Conservation (phyloP, 202 grass and related monocot species). For the Elaeis oleifera region DNA sequence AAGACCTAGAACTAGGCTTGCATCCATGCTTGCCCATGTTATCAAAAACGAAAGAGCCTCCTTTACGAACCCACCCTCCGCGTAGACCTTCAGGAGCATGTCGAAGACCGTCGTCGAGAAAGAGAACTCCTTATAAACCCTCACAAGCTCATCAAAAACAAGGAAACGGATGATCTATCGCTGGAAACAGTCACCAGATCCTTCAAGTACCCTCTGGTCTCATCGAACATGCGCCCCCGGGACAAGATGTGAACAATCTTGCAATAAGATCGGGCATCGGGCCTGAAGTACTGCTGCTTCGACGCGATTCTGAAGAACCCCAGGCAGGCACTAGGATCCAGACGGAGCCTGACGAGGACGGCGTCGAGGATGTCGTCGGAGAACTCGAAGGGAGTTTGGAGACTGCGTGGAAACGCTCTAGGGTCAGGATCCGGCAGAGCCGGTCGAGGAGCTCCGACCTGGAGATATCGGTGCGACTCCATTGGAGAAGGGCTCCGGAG, state of each 20-base stretch:
- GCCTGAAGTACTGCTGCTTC: constrained; percentile 26
- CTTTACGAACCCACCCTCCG: constrained; percentile 28
- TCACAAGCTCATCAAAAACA: constrained; percentile 48
- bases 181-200: constrained; percentile 31
- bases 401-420: constrained; percentile 46
- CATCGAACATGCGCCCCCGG: constrained; percentile 41
- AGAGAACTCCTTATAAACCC: constrained; percentile 61
- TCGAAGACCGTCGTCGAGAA: constrained; percentile 72
- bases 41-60: constrained; percentile 70
- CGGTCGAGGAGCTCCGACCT: constrained; percentile 43
- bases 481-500: neutral
- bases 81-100: constrained; percentile 59
- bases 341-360: constrained; percentile 51
- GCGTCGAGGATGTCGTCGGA: constrained; percentile 42
- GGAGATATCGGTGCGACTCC: constrained; percentile 5
- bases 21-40: constrained; percentile 65
- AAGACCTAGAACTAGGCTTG: constrained; percentile 56
- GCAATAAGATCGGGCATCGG: constrained; percentile 45
- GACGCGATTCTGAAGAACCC: constrained; percentile 54
- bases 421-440: constrained; percentile 70
- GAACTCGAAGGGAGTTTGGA: constrained; percentile 23
- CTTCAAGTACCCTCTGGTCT: constrained; percentile 40
- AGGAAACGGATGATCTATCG: constrained; percentile 11
- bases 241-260: constrained; percentile 81
- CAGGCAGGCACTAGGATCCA: constrained; percentile 47